Percentiles rank a stretch among this genome's conserved stretches.
phyloP scores from a whole-genome alignment of 495 filamentous ascomycete genomes.

The Tuber umbilicatum region DNA sequence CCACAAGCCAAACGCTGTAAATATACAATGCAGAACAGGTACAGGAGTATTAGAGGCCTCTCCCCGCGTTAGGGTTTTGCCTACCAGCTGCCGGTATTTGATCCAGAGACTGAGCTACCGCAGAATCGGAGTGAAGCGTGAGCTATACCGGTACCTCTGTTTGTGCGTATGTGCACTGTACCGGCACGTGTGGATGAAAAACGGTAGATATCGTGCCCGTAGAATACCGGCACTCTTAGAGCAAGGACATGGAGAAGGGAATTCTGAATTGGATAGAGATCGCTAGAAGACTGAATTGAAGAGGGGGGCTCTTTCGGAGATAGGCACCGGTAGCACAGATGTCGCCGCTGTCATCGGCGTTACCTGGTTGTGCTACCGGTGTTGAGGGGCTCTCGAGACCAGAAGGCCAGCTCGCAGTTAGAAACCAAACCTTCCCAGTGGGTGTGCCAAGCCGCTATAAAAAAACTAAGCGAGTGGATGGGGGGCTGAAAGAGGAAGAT shows the following conservation, averaged over 20 bases:
- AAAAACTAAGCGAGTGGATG: background rate
- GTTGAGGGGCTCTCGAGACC: background rate
- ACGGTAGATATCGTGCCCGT: background rate
- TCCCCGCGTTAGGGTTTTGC: background rate
- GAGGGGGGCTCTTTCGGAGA: background rate
- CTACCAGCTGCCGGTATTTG: background rate
- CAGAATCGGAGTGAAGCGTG: background rate
- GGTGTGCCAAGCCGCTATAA: background rate
- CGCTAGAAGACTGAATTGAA: background rate
- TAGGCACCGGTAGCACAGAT: background rate
- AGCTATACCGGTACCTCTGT: background rate
- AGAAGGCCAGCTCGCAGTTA: background rate
- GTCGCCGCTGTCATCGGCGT: background rate
- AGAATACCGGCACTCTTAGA: background rate
- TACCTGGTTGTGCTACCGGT: background rate
- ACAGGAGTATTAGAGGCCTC: background rate
- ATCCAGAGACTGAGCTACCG: background rate
- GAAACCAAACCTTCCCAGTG: background rate
- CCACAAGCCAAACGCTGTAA: background rate
- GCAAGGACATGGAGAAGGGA: background rate
- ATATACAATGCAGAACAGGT: background rate
- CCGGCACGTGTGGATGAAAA: background rate
- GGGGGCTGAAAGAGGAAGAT: background rate
- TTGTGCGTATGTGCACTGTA: background rate
- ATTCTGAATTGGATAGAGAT: background rate